Base-by-base conservation (phyloP, 176 grass and related monocot genomes). In the Panicum miliaceum region DNA sequence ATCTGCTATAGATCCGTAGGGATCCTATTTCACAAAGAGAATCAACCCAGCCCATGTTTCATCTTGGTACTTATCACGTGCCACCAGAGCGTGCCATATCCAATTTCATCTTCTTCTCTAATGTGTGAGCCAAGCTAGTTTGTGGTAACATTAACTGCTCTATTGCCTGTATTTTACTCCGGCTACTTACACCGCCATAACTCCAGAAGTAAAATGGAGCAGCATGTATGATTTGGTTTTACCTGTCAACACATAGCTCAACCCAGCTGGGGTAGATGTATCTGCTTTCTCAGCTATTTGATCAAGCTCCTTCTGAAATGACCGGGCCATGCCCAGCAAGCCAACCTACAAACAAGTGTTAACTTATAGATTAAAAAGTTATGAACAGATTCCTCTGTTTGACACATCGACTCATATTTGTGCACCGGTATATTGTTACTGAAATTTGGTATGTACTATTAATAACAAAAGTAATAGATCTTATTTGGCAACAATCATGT, bases 291-390 rank as follows among this genome's bases (percentile, higher is more conserved):
- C 93, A 37, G 96, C 96, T 83, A 99, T 92, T 78, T 89, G 83
- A 82, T 99, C 93, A 90, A 99, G 96, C 68, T 99, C 96, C 81
- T 86, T 96, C 71, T 99, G 96, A 88, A 99, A 92, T 70, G 96
- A 94, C 22, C 96, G 82, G 76, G 96, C 96, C 89, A 99, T 87
- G 22, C 96, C 96, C 79, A 99, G 82, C 58, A 99, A 92, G 15
- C 96, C 96, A 90, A 99, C 96, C 96, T 99, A 76, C 15, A 76
- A 90, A 73, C 23, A 84, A 14, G 61, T 67, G 7, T 42, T 4
- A n/a, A 59, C 19, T 38, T 70, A 92, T 9, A 22, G n/a, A 77
- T 62, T 58, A 90, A 50, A 48, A 71, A 43, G 22, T 84, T 45
- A 57, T 32, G 12, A 52, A 20, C 53, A 29, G 23, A 80, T 59